phyloP scores from a whole-genome alignment of 768 basidiomycete species.

The Lactifluus piperatus region DNA sequence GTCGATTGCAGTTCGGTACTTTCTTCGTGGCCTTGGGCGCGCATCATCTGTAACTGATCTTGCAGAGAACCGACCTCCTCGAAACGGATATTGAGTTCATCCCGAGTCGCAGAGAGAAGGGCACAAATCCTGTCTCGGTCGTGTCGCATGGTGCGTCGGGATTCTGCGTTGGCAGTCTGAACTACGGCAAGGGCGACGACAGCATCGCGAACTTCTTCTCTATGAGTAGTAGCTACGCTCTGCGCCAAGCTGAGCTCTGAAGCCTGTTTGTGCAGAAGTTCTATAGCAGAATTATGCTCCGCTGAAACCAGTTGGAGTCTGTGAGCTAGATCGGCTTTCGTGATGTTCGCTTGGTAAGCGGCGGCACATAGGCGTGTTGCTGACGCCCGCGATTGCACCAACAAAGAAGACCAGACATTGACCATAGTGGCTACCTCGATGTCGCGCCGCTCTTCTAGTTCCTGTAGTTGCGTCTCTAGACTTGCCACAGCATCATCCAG shows the following conservation, averaged over 20 bases:
- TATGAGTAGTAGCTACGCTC: neutral
- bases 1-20: neutral
- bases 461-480: slow-evolving; percentile 26
- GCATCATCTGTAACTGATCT: slow-evolving; percentile 12
- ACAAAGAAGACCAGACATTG: slow-evolving; percentile 17
- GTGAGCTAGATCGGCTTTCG: neutral
- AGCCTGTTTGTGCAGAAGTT: slow-evolving; percentile 1
- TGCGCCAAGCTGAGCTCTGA: neutral
- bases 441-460: slow-evolving; percentile 22
- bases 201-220: slow-evolving; percentile 3
- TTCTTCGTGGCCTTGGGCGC: slow-evolving; percentile 4
- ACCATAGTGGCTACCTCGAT: slow-evolving; percentile 24
- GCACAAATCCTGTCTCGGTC: slow-evolving; percentile 10
- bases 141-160: neutral
- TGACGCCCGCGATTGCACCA: slow-evolving; percentile 7
- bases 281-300: neutral
- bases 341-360: neutral
- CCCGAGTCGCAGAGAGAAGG: slow-evolving; percentile 9
- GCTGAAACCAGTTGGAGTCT: slow-evolving; percentile 1
- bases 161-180: slow-evolving; percentile 2
- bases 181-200: slow-evolving; percentile 6
- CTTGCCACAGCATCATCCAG: slow-evolving; percentile 54
- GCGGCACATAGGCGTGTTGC: neutral
- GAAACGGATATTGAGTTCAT: slow-evolving; percentile 9
- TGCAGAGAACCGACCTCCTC: slow-evolving; percentile 9